A percentile compares a stretch with the other conserved stretches of the same genome.
phyloP scores from a whole-genome alignment of 345 rosid species.

The Eucalyptus viminalis region DNA sequence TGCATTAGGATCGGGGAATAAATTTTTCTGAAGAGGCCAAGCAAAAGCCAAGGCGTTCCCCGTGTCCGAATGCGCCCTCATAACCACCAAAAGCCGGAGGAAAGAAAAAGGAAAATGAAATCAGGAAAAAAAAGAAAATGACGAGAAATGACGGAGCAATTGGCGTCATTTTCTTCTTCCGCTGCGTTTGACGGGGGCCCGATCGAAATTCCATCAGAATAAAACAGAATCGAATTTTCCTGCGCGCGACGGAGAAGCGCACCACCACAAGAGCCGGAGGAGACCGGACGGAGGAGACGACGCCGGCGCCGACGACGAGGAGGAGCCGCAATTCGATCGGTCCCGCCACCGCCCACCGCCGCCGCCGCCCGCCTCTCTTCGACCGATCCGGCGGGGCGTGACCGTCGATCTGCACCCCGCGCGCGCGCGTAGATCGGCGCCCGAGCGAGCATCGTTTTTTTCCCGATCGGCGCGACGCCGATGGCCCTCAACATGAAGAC shows the following conservation, averaged over 20 bases:
- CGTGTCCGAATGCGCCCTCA: neutral
- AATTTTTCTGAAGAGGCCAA: neutral
- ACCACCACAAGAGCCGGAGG: neutral
- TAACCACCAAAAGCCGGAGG: neutral
- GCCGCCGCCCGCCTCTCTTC: neutral
- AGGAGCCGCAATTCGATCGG: neutral
- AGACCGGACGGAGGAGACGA: neutral
- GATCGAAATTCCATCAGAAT: neutral
- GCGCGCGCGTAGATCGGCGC: neutral
- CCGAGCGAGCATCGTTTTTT: neutral
- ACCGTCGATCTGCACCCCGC: neutral
- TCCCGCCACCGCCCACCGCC: neutral
- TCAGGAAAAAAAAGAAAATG: accelerated
- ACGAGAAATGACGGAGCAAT: neutral
- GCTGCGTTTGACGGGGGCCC: neutral
- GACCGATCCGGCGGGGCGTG: neutral
- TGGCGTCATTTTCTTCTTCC: neutral
- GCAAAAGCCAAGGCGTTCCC: neutral
- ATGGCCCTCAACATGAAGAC: conserved; percentile 96
- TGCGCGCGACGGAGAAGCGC: neutral
- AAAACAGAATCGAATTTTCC: neutral
- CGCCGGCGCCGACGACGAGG: neutral
- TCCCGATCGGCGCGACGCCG: neutral
- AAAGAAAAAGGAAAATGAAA: neutral
- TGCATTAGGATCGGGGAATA: neutral